These are phyloP conservation scores for Hansenula lynferdii DNA, from an alignment of 1,139 yeast species.

Conservation along the genomic window DNA sequence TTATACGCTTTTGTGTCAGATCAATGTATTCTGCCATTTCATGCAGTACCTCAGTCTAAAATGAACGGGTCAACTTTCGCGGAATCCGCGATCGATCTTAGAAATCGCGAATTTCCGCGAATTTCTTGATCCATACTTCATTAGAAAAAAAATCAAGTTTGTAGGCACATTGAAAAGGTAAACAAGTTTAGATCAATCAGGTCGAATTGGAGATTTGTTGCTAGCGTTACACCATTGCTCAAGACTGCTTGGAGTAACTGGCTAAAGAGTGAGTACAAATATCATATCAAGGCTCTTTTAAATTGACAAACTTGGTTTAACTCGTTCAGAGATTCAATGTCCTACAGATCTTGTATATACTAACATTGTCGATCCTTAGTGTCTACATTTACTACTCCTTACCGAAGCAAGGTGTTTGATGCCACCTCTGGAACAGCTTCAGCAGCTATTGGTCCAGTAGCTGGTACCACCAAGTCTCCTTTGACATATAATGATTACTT, in stretches of 20 bases:
- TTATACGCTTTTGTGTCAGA: no score
- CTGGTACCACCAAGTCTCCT: constrained; percentile 6
- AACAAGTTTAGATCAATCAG: background rate
- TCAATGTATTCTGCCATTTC: no score
- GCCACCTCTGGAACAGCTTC: background rate
- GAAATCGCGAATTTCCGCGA: no score
- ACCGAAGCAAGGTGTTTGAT: constrained; percentile 16
- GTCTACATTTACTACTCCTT: constrained; percentile 21
- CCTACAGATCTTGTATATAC: background rate
- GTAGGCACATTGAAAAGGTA: background rate
- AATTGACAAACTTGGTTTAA: no score
- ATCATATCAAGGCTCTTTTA: no score
- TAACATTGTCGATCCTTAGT: constrained; percentile 3
- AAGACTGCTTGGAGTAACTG: background rate
- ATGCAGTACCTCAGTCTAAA: no score
- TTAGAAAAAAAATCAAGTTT: background rate
- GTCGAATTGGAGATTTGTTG: background rate
- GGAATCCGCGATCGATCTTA: no score
- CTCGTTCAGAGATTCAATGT: no score
- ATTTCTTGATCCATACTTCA: background rate
- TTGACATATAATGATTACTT: constrained; percentile 17
- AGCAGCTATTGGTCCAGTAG: constrained; percentile 4
- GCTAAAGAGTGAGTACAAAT: background rate
- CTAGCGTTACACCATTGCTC: no score
- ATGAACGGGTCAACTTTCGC: no score